phyloP scores from a whole-genome alignment of 75 land plant genomes.

The Chamaecyparis obtusa region DNA sequence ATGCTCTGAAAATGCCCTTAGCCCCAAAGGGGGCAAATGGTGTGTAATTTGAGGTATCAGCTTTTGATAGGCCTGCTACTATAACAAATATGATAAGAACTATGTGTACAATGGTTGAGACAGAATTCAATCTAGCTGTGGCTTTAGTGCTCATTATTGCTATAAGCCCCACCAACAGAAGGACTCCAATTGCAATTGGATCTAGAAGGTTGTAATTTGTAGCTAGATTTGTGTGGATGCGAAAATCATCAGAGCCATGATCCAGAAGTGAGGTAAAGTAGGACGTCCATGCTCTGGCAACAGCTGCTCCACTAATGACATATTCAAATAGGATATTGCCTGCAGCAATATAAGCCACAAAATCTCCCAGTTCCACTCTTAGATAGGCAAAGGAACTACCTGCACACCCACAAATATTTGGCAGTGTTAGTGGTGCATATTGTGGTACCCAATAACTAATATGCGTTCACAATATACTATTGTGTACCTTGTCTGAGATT shows the following conservation, averaged over 20 bases:
- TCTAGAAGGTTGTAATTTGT: constrained; percentile 59
- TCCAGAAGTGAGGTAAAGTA: constrained; percentile 77
- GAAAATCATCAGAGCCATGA: constrained; percentile 48
- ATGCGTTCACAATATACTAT: not conserved
- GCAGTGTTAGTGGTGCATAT: not conserved
- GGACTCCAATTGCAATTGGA: constrained; percentile 70
- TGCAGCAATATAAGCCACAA: constrained; percentile 82
- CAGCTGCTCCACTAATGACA: constrained; percentile 69
- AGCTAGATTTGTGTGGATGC: constrained; percentile 40
- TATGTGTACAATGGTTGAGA: constrained; percentile 65
- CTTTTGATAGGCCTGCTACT: constrained; percentile 71
- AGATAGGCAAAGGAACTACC: constrained; percentile 91
- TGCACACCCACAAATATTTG: constrained; percentile 8
- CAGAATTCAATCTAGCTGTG: constrained; percentile 61
- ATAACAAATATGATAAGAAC: constrained; percentile 62
- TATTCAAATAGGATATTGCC: constrained; percentile 92
- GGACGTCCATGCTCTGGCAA: constrained; percentile 84
- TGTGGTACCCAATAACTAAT: not conserved
- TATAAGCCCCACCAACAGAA: constrained; percentile 26
- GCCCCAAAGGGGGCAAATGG: constrained; percentile 62
- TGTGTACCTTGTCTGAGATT: not conserved
- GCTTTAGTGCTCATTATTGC: constrained; percentile 61
- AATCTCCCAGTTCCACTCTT: constrained; percentile 89
- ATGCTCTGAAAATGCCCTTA: constrained; percentile 59
- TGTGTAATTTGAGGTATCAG: constrained; percentile 44